Base-by-base conservation (phyloP, 257 asterid species). In the Echium plantagineum region DNA sequence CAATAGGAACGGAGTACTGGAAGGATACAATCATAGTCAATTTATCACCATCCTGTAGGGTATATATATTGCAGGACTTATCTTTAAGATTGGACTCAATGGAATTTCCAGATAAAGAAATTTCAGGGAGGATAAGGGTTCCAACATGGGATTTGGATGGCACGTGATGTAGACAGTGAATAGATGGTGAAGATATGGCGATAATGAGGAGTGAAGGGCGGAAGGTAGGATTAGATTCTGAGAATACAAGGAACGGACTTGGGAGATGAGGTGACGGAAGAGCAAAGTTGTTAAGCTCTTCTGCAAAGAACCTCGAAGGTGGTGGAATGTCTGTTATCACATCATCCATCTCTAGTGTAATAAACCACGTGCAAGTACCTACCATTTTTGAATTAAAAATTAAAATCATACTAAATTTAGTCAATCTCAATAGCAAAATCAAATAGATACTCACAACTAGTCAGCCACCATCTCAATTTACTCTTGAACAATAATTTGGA, bases 271-370 rank as follows among this genome's bases (percentile, higher is more conserved):
- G 85, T 17, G 84, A 80, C 28, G 91, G 85, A 31, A 87, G 95
- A 57, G 97, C 71, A 75, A 93, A 93, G 72, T 84, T 89, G 85
- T 89, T 85, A 53, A 93, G 80, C 69, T 93, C 97, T 77, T 93
- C 99, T 70, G 80, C 61, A 46, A 89, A 67, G 70, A 93, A 78
- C 63, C 99, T 89, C 20, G 99, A 93, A 61, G 99, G 99, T 4
- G 97, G 99, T 12, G 97, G 96, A 62, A 69, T 58, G 58, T 89
- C 97, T 15, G 99, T 93, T 71, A 89, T 80, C 64, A 89, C 90
- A 66, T 93, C 97, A 31, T 86, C 97, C 99, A 93, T 93, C 71
- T 78, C 72, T 73, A 46, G 42, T 58, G 60, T 26, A 31, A 56
- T 13, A 17, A 9, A 53, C 57, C 7, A 21, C 7, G 46, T 35